These are phyloP conservation scores for Mycena polygramma DNA, from an alignment of 768 basidiomycete species.

Conservation along the genomic window DNA sequence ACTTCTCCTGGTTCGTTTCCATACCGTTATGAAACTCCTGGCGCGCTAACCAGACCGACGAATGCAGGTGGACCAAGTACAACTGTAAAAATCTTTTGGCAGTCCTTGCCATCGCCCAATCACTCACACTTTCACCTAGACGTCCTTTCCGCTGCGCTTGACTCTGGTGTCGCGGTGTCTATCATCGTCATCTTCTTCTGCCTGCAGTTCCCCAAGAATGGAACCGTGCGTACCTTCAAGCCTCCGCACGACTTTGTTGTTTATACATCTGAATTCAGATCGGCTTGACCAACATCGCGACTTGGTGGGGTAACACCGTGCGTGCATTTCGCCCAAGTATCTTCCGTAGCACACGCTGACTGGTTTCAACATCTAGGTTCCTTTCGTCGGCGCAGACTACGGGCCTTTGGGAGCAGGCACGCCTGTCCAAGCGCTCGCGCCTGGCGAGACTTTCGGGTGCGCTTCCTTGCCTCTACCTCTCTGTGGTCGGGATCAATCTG, in stretches of 20 bases:
- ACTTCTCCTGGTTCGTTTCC: conserved; percentile 64
- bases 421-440: conserved; percentile 45
- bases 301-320: conserved; percentile 55
- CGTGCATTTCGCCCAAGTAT: background rate
- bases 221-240: conserved; percentile 42
- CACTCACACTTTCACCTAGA: conserved; percentile 46
- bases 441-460: conserved; percentile 51
- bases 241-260: background rate
- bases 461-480: background rate
- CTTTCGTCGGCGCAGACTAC: conserved; percentile 42
- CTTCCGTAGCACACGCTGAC: background rate
- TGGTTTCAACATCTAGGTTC: conserved; percentile 28
- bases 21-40: no score
- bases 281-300: conserved; percentile 44
- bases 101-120: background rate
- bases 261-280: conserved; percentile 40
- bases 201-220: conserved; percentile 58
- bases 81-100: conserved; percentile 60
- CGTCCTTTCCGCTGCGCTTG: conserved; percentile 78
- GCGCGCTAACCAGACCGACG: background rate
- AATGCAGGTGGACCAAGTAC: conserved; percentile 72
- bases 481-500: background rate
- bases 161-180: conserved; percentile 75
- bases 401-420: conserved; percentile 39
- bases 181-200: conserved; percentile 75